phyloP scores from a whole-genome alignment of 2,329 filamentous ascomycete genomes.

The Seiridium unicorne region DNA sequence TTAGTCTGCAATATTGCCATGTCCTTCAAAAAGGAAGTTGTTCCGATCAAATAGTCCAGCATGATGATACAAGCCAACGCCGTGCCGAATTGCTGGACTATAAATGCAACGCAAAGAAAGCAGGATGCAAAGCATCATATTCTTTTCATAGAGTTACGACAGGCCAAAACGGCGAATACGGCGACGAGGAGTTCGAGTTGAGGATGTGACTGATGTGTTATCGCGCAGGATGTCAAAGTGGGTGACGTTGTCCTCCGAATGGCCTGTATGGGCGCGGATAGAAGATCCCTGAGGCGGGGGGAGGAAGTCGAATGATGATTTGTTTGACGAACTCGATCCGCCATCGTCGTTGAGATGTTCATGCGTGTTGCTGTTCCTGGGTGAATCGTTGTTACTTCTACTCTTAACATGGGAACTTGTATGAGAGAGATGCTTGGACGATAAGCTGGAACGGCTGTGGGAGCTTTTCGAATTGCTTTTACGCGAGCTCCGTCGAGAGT shows the following conservation, averaged over 20 bases:
- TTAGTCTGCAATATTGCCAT: not conserved
- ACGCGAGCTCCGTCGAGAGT: not conserved
- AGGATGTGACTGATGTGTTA: not conserved
- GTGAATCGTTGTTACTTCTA: not conserved
- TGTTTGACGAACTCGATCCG: conserved; percentile 7
- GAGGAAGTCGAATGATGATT: conserved; percentile 10
- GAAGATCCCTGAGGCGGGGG: conserved; percentile 18
- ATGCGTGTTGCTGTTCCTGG: not conserved
- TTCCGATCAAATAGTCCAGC: not conserved
- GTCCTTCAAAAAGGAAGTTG: not conserved
- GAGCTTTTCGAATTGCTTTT: not conserved
- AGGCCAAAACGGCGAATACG: conserved; percentile 10
- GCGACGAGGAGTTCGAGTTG: conserved; percentile 10
- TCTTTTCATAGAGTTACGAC: not conserved
- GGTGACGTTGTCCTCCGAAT: conserved; percentile 21
- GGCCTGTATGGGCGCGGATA: conserved; percentile 25
- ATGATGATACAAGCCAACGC: too few relatives aligned
- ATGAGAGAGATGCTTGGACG: not conserved
- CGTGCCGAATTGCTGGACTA: not conserved
- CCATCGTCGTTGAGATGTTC: conserved; percentile 1
- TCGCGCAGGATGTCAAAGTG: not conserved
- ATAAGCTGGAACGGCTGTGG: not conserved
- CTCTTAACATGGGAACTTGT: not conserved
- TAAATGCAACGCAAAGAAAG: not conserved
- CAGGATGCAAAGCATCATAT: not conserved